Conservation (phyloP, 2,329 filamentous ascomycete species). For the Capronia coronata region DNA sequence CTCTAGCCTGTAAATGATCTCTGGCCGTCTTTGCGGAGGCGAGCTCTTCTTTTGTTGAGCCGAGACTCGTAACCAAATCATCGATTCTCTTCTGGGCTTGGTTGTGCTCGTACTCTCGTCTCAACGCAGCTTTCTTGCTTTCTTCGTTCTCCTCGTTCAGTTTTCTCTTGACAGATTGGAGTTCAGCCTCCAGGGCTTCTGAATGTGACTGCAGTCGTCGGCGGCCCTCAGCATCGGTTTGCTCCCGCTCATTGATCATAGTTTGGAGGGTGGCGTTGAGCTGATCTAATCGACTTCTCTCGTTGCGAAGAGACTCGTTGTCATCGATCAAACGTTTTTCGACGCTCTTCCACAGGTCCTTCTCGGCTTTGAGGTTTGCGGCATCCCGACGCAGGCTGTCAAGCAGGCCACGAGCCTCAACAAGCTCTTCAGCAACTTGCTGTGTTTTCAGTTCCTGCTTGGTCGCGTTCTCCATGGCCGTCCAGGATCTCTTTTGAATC, state of each 20-base stretch:
- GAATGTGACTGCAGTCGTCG: slow-evolving; percentile 72
- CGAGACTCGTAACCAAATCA: slow-evolving; percentile 73
- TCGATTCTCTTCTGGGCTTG: slow-evolving; percentile 89
- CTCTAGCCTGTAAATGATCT: slow-evolving; percentile 80
- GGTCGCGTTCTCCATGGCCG: slow-evolving; percentile 72
- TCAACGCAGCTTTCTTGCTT: slow-evolving; percentile 69
- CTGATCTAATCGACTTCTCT: slow-evolving; percentile 75
- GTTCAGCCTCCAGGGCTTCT: slow-evolving; percentile 71
- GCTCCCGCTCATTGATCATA: slow-evolving; percentile 84
- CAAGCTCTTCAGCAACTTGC: slow-evolving; percentile 85
- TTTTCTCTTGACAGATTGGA: slow-evolving; percentile 73
- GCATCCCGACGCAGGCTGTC: slow-evolving; percentile 88
- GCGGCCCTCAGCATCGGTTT: slow-evolving; percentile 72
- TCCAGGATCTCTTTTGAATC: slow-evolving; percentile 73
- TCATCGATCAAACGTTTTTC: slow-evolving; percentile 83
- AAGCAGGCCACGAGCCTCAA: slow-evolving; percentile 72
- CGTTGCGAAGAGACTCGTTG: slow-evolving; percentile 75
- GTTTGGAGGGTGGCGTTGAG: slow-evolving; percentile 79
- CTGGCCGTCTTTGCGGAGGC: slow-evolving; percentile 77
- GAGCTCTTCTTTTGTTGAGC: slow-evolving; percentile 77
- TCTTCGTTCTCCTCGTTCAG: slow-evolving; percentile 78
- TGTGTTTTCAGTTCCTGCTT: slow-evolving; percentile 87
- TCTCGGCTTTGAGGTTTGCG: slow-evolving; percentile 89
- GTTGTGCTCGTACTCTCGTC: slow-evolving; percentile 84
- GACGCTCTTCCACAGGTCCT: slow-evolving; percentile 88